phyloP scores from a whole-genome alignment of 345 rosid species.

The Eucalyptus albens region DNA sequence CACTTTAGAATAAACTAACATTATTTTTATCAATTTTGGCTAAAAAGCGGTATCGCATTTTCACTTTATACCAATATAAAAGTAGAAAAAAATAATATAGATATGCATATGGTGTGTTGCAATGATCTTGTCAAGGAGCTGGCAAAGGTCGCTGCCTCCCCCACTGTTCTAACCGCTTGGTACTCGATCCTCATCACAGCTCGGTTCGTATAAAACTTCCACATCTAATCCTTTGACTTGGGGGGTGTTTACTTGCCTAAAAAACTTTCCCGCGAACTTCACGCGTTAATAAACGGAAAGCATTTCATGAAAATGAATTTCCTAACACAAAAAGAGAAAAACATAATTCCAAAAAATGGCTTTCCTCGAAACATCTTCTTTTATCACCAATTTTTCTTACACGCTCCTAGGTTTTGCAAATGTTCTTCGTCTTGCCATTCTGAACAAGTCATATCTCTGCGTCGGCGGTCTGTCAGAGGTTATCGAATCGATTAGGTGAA shows the following conservation, averaged over 20 bases:
- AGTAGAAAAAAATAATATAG: no score
- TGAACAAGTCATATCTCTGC: background rate
- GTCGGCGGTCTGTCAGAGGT: background rate
- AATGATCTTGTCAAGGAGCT: no score
- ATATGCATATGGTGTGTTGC: no score
- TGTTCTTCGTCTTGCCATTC: background rate
- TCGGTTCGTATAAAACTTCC: background rate
- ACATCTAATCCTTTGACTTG: background rate
- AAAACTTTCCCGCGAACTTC: background rate
- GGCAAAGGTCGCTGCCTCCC: no score
- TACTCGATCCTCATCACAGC: background rate
- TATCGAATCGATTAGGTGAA: background rate
- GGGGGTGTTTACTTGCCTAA: background rate
- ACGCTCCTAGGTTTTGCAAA: background rate
- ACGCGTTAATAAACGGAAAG: background rate
- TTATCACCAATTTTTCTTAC: background rate
- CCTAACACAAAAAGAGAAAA: background rate
- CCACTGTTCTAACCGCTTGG: no score
- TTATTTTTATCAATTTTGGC: background rate
- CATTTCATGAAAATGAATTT: background rate
- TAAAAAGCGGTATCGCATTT: background rate
- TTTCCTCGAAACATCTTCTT: background rate
- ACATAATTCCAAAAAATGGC: background rate
- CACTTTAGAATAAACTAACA: no score
- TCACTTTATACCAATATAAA: background rate